Conservation (phyloP, 2,329 filamentous ascomycete species). For the Xylaria sp. region DNA sequence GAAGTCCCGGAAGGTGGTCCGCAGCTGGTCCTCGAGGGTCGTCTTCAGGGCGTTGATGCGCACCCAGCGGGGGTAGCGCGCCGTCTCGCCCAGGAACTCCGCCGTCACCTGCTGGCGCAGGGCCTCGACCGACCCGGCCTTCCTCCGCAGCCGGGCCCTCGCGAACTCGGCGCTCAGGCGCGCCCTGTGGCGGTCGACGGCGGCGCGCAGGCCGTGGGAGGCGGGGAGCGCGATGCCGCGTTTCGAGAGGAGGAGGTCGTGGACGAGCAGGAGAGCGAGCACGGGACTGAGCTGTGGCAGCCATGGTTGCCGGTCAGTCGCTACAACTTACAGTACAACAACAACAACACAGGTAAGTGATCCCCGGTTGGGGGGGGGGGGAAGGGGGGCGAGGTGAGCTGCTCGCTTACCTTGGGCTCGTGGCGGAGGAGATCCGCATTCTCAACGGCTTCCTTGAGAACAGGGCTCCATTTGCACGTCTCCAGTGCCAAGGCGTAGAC, state of each 20-base stretch:
- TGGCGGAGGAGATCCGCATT: slow-evolving; percentile 72
- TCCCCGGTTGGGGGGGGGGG: slow-evolving; percentile 33
- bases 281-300: slow-evolving; percentile 82
- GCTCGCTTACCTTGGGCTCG: slow-evolving; percentile 74
- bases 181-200: slow-evolving; percentile 79
- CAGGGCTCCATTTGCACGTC: slow-evolving; percentile 84
- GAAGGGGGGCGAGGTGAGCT: background rate
- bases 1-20: slow-evolving; percentile 71
- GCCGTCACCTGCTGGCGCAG: slow-evolving; percentile 63
- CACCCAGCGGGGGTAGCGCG: slow-evolving; percentile 82
- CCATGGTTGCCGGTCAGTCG: too few relatives aligned
- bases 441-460: slow-evolving; percentile 90
- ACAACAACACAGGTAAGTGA: too few relatives aligned
- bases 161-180: slow-evolving; percentile 82
- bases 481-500: slow-evolving; percentile 87
- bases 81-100: slow-evolving; percentile 52
- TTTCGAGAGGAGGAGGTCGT: slow-evolving; percentile 84
- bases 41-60: slow-evolving; percentile 81
- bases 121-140: slow-evolving; percentile 67
- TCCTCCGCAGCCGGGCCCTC: slow-evolving; percentile 73
- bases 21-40: slow-evolving; percentile 71
- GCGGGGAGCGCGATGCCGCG: slow-evolving; percentile 79
- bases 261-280: slow-evolving; percentile 78
- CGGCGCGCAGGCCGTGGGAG: slow-evolving; percentile 74
- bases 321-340: too few relatives aligned